Base-by-base conservation (phyloP, 108 stramenopile species). In the Craspedostauros australis region DNA sequence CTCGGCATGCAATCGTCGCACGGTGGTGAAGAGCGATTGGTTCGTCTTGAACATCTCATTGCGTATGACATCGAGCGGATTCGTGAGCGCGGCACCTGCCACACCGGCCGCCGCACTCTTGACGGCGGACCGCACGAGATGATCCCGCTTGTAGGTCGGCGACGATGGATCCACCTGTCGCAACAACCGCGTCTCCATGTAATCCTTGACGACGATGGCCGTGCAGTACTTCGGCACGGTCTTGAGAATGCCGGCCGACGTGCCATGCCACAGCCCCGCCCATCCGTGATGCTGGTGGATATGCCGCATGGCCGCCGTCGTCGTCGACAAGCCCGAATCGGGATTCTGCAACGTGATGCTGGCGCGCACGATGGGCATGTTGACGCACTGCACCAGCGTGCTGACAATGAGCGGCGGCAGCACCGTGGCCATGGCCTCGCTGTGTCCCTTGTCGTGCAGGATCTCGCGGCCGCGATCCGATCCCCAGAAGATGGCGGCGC, bases 41-140 rank as follows among this genome's bases (percentile, higher is more conserved):
- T 95, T 87, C 20, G 86, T 86, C 64, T 97, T 97, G 79, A 97
- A 97, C 92, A 93, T 93, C 71, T 97, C 96, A 52, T 97, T 97
- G 3, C 96, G 73, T 36, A 97, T 77, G n/a, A 97, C 94, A 71
- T 97, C 96, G n/a, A 91, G 41, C 14, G 96, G 96, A 71, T 97
- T 97, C 2, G 96, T 97, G 38, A 97, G 73, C 5, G 77, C 85
- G 9, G 96, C 96, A 7, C 96, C 96, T 9, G 93, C 92, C 2
- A 97, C 70, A 38, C 95, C 96, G 4, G 96, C 96, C 1, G 82
- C 62, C 0, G 79, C 62, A n/a, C 82, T 73, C 62, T 97, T 97
- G 0, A 83, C 49, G 25, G 93, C 94, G 4, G 88, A 87, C 11
- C 91, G 76, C 38, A 88, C 39, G 39, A 84, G 50, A 41, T 62